Percentiles rank a stretch among this genome's conserved stretches.
Conservation (phyloP, 2,329 filamentous ascomycete species). For the Xylariaceae sp. region DNA sequence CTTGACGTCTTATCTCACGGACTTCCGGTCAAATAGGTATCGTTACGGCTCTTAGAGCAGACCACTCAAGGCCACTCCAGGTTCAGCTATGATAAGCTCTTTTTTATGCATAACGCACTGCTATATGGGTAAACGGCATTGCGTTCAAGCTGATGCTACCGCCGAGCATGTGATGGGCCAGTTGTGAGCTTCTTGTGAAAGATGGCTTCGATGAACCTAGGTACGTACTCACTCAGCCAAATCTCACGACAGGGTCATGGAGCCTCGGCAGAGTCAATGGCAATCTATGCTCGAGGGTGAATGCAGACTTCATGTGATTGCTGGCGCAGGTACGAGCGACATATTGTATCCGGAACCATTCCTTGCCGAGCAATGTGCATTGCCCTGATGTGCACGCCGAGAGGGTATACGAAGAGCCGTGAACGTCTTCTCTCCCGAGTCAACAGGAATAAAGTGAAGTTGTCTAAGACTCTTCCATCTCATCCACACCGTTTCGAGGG, state of each 20-base stretch:
- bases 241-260: too few species aligned
- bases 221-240: too few species aligned
- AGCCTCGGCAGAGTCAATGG: too few species aligned
- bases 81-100: slow-evolving; percentile 3
- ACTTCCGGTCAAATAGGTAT: slow-evolving; percentile 24
- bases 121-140: too few species aligned
- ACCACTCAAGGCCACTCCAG: neutral
- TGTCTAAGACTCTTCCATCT: too few species aligned
- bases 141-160: too few species aligned
- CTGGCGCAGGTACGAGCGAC: neutral
- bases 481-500: too few species aligned
- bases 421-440: neutral
- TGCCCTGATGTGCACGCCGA: too few species aligned
- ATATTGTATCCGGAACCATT: neutral
- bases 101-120: slow-evolving; percentile 3
- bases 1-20: slow-evolving; percentile 18
- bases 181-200: neutral
- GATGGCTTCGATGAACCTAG: too few species aligned
- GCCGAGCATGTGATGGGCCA: too few species aligned
- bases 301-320: neutral
- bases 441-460: too few species aligned
- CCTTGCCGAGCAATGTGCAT: neutral
- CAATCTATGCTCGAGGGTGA: neutral
- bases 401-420: neutral
- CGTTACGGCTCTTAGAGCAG: slow-evolving; percentile 3